A percentile compares a stretch with the other conserved stretches of the same genome.
Conservation (phyloP, 2,329 filamentous ascomycete genomes). For the Diaporthe vexans region DNA sequence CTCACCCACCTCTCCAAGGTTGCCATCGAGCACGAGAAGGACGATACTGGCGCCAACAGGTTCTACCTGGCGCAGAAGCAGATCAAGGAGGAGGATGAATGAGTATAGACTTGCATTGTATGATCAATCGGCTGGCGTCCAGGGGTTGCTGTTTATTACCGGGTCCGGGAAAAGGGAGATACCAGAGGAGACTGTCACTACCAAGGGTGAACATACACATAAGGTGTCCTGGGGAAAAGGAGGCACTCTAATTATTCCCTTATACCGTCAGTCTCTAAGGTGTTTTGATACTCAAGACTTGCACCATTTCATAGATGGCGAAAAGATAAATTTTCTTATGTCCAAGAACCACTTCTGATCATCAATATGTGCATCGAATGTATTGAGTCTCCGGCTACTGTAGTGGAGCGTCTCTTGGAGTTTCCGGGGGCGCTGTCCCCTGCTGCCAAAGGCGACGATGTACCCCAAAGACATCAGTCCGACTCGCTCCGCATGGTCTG, state of each 20-base stretch:
- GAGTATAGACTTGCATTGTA: slow-evolving; percentile 30
- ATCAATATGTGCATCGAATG: neutral
- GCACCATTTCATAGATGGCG: slow-evolving; percentile 25
- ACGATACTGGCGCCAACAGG: slow-evolving; percentile 46
- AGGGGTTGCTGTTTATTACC: slow-evolving; percentile 8
- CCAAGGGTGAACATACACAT: slow-evolving; percentile 6
- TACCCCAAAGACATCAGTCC: too few relatives aligned
- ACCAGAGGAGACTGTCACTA: slow-evolving; percentile 32
- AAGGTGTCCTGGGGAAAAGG: slow-evolving; percentile 12
- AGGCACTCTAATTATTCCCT: slow-evolving; percentile 27
- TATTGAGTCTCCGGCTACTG: neutral
- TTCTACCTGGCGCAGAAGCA: slow-evolving; percentile 39
- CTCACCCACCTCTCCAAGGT: slow-evolving; percentile 75
- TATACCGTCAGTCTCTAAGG: slow-evolving; percentile 18
- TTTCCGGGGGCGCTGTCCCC: neutral
- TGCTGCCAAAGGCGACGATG: neutral
- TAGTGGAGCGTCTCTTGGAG: neutral
- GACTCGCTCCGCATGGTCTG: neutral
- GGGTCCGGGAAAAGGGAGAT: slow-evolving; percentile 30
- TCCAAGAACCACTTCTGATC: neutral
- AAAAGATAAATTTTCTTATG: slow-evolving; percentile 18
- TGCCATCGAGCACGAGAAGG: slow-evolving; percentile 70
- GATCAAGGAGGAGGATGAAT: slow-evolving; percentile 41
- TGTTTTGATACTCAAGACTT: slow-evolving; percentile 18
- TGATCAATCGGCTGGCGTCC: slow-evolving; percentile 20